These are phyloP conservation scores for Corymbia citriodora DNA, from an alignment of 441 rosid species.

Conservation along the genomic window DNA sequence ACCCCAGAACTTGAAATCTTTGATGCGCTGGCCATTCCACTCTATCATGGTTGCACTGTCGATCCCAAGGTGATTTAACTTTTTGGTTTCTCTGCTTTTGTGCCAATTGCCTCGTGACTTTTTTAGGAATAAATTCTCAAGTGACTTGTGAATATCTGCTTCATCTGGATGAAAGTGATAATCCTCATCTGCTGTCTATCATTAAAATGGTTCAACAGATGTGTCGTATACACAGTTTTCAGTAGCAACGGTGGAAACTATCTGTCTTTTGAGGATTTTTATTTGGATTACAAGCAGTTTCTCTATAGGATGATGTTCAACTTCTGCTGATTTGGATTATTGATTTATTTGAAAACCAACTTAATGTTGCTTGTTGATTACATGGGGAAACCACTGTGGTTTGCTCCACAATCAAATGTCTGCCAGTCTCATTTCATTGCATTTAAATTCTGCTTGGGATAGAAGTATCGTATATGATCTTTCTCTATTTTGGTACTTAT, in stretches of 20 bases:
- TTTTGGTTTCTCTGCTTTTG: neutral
- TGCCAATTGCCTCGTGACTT: neutral
- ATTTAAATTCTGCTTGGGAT: neutral
- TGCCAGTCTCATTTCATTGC: neutral
- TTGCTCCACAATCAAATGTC: neutral
- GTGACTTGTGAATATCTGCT: neutral
- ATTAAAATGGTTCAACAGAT: too few relatives aligned
- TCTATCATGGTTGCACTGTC: constrained; percentile 96
- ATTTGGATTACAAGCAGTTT: neutral
- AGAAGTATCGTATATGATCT: neutral
- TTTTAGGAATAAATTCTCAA: neutral
- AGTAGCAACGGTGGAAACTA: neutral
- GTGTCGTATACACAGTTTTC: neutral
- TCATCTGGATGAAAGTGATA: too few relatives aligned
- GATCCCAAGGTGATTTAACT: constrained; percentile 58
- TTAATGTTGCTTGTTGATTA: neutral
- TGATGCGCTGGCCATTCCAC: constrained; percentile 84
- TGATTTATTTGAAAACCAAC: neutral
- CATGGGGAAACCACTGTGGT: neutral
- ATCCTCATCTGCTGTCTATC: too few relatives aligned
- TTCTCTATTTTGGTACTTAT: neutral
- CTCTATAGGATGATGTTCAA: neutral
- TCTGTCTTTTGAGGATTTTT: neutral
- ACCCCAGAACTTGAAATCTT: constrained; percentile 87
- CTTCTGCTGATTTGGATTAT: neutral